phyloP scores from a whole-genome alignment of 1,284 basidiomycete genomes.

The Sanghuangporus weigelae region DNA sequence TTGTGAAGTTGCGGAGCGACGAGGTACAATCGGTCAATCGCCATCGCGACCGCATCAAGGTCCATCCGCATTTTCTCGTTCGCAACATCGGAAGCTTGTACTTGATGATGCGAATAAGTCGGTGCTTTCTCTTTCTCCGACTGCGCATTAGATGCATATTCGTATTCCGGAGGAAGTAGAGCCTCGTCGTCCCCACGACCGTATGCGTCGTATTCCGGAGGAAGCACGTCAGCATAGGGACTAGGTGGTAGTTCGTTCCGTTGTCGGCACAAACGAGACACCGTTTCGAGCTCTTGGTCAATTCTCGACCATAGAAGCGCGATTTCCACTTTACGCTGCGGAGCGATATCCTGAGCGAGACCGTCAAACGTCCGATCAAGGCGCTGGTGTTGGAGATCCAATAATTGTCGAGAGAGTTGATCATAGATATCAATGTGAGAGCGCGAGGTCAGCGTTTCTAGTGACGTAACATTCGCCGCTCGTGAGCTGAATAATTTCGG shows the following conservation, averaged over 20 bases:
- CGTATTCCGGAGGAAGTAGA: constrained; percentile 60
- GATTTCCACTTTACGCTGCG: constrained; percentile 53
- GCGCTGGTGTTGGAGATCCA: constrained; percentile 57
- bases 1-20: constrained; percentile 81
- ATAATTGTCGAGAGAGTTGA: constrained; percentile 61
- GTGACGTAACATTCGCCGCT: constrained; percentile 22
- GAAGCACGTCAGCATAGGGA: constrained; percentile 37
- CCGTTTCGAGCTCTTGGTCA: constrained; percentile 65
- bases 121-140: constrained; percentile 12
- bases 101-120: constrained; percentile 12
- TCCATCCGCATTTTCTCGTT: constrained; percentile 76
- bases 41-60: constrained; percentile 75
- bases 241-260: constrained; percentile 36
- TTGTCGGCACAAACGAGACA: constrained; percentile 59
- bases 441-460: constrained; percentile 19
- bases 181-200: constrained; percentile 33
- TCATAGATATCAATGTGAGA: constrained; percentile 45
- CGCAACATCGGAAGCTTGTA: constrained; percentile 20
- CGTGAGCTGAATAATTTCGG: constrained; percentile 13
- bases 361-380: constrained; percentile 32
- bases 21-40: constrained; percentile 80
- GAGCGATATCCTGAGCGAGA: constrained; percentile 31
- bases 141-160: constrained; percentile 20
- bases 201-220: constrained; percentile 63
- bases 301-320: constrained; percentile 70